Evolutionary conservation across 2,329 filamentous ascomycete species (phyloP).

Genomic region (Fonsecaea pedrosoi): DNA sequence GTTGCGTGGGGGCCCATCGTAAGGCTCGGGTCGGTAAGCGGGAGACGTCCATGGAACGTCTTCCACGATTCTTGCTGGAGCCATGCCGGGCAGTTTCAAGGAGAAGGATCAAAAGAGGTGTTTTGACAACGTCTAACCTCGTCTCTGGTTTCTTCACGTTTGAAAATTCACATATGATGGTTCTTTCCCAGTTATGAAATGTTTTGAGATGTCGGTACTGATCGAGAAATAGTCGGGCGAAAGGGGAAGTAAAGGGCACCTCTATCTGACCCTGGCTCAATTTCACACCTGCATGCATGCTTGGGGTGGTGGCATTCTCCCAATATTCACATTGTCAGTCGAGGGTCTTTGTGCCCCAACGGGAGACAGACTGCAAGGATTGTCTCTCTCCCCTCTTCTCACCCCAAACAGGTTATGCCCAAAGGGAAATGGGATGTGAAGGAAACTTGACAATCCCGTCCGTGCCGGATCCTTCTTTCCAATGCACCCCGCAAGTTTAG

Average conservation of each 20-base stretch:
- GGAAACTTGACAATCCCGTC: background rate
- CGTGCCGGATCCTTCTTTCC: slow-evolving; percentile 8
- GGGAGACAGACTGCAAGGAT: background rate
- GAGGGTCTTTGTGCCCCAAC: background rate
- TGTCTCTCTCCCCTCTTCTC: background rate
- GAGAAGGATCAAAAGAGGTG: background rate
- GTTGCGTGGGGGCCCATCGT: slow-evolving; percentile 42
- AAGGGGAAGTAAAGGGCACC: background rate
- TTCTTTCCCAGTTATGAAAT: background rate
- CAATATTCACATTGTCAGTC: background rate
- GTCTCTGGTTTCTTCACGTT: background rate
- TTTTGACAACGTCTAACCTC: background rate
- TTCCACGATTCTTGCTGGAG: slow-evolving; percentile 26
- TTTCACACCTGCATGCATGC: background rate
- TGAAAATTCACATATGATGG: background rate
- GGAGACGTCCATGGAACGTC: slow-evolving; percentile 31
- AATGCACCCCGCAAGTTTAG: slow-evolving; percentile 20
- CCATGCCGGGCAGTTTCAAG: slow-evolving; percentile 16
- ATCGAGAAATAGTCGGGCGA: slow-evolving; percentile 7
- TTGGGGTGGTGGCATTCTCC: background rate
- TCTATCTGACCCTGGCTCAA: background rate
- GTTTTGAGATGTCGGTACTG: background rate
- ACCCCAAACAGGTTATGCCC: background rate
- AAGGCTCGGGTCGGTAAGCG: slow-evolving; percentile 23
- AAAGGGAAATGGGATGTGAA: too few species aligned